Evolutionary conservation across 2,329 filamentous ascomycete species (phyloP), one percentile per base, ranked within the genome.

Genomic region (Fusarium palustre): DNA sequence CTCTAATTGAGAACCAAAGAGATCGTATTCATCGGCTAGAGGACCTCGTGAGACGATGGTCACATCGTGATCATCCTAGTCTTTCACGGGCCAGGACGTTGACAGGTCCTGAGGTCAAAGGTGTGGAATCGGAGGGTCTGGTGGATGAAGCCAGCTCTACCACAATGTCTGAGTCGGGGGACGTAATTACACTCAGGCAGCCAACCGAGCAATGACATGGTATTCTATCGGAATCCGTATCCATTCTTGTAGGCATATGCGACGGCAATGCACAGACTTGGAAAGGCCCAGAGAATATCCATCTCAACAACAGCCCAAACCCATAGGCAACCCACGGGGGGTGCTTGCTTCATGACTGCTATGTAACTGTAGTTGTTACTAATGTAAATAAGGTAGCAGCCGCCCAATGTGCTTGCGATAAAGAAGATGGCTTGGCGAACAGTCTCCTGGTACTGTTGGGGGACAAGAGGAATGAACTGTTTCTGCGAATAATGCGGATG

Each of bases 231-330:
- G 20, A 87, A 77, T 30, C 75, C 79, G 71, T 88, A 89, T 2
- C 85, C 87, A 20, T 82, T 80, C 28, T 78, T 75, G 77, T 81
- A 83, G 28, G 87, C 75, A 68, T 84, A 90, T 7, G 69, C 76
- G 2, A 74, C 82, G 3, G 83, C 81, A 3, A 80, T 69, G 5
- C 78, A 76, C 36, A 90, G 76, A 69, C 88, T 90, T 15, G 79
- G 70, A 2, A 90, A 81, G 1, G 92, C 92, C 74, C 87, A 89
- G 1, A 84, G 75, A 41, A 97, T 82, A 57, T 93, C 86, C 80
- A 97, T 86, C 81, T 99, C 96, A 47, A 98, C 86, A 24, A 98
- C 90, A 33, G 91, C 89, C 94, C 95, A 98, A 7, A 98, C 87
- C 94, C 95, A 98, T 20, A 98, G 79, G 41, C 92, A 95, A 0